These are phyloP conservation scores for Phoenix roebelenii DNA, from an alignment of 176 grass and related monocot species.

Conservation along the genomic window DNA sequence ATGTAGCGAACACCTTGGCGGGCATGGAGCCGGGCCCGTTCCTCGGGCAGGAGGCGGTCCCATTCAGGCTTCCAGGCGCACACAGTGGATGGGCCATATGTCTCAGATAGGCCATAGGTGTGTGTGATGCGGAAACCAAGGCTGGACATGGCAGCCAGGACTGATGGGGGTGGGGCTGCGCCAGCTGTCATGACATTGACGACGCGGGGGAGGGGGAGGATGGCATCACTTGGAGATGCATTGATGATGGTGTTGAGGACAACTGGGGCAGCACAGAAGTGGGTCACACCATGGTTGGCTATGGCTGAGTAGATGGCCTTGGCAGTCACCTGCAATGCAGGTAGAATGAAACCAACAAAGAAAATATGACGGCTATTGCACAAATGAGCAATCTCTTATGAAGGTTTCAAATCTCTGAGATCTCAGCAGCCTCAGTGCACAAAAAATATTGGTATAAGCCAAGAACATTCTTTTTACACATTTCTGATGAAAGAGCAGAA, in stretches of 20 bases:
- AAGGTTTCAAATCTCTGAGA: too few species aligned
- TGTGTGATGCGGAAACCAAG: constrained; percentile 74
- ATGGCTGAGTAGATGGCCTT: constrained; percentile 74
- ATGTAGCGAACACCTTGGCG: constrained; percentile 74
- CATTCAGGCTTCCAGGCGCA: constrained; percentile 85
- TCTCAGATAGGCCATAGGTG: constrained; percentile 85
- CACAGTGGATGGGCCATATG: constrained; percentile 61
- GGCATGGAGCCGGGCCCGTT: constrained; percentile 61
- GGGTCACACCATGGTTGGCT: constrained; percentile 61
- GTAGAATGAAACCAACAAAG: not conserved
- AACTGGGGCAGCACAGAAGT: constrained; percentile 79
- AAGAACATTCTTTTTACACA: too few species aligned
- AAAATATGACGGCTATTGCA: not conserved
- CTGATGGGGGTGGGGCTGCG: constrained; percentile 64
- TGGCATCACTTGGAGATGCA: constrained; percentile 57
- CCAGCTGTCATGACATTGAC: constrained; percentile 68
- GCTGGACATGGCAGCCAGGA: constrained; percentile 51
- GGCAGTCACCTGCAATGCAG: constrained; percentile 45
- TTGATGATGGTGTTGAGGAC: constrained; percentile 80
- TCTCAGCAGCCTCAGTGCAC: too few species aligned
- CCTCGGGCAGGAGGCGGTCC: constrained; percentile 47
- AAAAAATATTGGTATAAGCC: too few species aligned
- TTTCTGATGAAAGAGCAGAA: too few species aligned
- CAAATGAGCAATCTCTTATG: too few species aligned
- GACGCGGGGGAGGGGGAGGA: constrained; percentile 54